Percentiles rank a stretch among this genome's conserved stretches.
Evolutionary conservation across 2,329 filamentous ascomycete genomes (phyloP).

Genomic region (Phaeosphaeriaceae sp.): DNA sequence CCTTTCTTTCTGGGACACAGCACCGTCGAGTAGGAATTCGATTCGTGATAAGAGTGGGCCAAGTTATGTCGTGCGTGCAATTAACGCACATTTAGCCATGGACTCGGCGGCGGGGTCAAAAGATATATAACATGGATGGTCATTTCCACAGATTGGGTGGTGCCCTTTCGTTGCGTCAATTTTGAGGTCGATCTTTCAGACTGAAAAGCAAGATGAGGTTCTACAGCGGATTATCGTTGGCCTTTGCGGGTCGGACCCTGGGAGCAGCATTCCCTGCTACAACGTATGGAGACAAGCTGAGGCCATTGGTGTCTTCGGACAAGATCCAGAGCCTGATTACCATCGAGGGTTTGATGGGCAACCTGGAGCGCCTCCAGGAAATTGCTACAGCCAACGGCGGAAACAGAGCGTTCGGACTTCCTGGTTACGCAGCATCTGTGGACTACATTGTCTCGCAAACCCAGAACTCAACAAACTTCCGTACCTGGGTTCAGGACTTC

Average conservation of each 20-base stretch:
- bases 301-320: conserved; percentile 46
- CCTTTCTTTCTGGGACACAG: conserved; percentile 43
- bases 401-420: conserved; percentile 67
- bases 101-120: conserved; percentile 11
- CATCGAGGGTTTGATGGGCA: conserved; percentile 56
- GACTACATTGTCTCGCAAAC: conserved; percentile 64
- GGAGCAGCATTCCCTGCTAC: conserved; percentile 29
- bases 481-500: conserved; percentile 60
- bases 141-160: conserved; percentile 1
- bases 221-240: conserved; percentile 29
- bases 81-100: conserved; percentile 20
- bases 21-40: conserved; percentile 18
- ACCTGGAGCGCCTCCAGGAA: conserved; percentile 62
- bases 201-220: conserved; percentile 36
- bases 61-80: conserved; percentile 20
- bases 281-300: conserved; percentile 26
- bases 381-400: conserved; percentile 65
- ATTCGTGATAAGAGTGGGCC: conserved; percentile 32
- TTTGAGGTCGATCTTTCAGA: neutral
- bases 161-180: neutral
- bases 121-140: conserved; percentile 24
- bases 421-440: conserved; percentile 66
- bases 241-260: conserved; percentile 33
- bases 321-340: conserved; percentile 53
- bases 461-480: conserved; percentile 48